Evolutionary conservation across 768 basidiomycete genomes (phyloP).

Genomic region (Mycena crocata): DNA sequence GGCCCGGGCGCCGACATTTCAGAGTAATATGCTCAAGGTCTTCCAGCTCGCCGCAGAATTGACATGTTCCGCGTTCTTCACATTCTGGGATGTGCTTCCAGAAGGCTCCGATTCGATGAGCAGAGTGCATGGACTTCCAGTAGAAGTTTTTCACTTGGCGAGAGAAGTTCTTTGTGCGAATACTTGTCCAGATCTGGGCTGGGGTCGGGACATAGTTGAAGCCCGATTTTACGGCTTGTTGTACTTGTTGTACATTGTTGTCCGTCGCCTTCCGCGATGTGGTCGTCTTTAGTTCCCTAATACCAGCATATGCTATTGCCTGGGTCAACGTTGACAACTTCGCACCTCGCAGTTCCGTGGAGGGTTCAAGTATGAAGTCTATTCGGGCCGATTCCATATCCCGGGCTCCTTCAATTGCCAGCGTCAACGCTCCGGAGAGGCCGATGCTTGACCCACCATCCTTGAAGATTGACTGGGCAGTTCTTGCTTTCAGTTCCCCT

Average conservation of each 20-base stretch:
- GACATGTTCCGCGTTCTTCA: not conserved
- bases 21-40: not conserved
- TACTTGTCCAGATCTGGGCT: slow-evolving; percentile 3
- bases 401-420: not conserved
- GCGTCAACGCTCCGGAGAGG: not conserved
- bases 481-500: not conserved
- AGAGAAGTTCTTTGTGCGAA: slow-evolving; percentile 1
- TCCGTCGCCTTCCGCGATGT: not conserved
- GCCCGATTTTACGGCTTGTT: not conserved
- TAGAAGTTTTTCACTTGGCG: slow-evolving; percentile 9
- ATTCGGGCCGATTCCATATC: not conserved
- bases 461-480: not conserved
- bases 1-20: slow-evolving; percentile 22
- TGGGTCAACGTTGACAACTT: slow-evolving; percentile 1
- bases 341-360: not conserved
- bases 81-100: slow-evolving; percentile 18
- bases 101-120: slow-evolving; percentile 2
- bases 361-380: not conserved
- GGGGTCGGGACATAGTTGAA: not conserved
- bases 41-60: not conserved
- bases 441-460: not conserved
- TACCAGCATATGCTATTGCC: slow-evolving; percentile 1
- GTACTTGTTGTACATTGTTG: not conserved
- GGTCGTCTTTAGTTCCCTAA: not conserved
- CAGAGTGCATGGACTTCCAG: slow-evolving; percentile 3